Conservation (phyloP, 192 early-diverging fungal species). For the Coemansia sp. region DNA sequence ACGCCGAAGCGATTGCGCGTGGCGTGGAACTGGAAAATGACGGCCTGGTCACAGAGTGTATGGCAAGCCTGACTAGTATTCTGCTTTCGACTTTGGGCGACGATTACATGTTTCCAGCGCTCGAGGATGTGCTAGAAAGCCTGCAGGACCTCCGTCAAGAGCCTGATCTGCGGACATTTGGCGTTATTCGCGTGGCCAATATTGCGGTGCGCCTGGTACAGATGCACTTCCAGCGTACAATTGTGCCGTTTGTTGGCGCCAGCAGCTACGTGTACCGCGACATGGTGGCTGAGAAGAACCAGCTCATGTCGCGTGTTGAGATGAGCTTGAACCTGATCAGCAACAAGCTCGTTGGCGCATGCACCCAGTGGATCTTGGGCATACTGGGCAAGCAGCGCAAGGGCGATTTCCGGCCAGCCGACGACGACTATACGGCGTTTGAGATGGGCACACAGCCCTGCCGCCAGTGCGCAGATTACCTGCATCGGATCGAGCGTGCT, state of each 20-base stretch:
- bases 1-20: constrained; percentile 76
- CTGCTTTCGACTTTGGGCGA: constrained; percentile 80
- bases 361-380: constrained; percentile 69
- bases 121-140: constrained; percentile 68
- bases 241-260: constrained; percentile 51
- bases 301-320: constrained; percentile 83
- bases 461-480: constrained; percentile 74
- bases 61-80: constrained; percentile 69
- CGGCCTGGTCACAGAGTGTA: constrained; percentile 67
- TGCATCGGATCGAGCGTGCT: constrained; percentile 65
- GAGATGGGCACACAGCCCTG: constrained; percentile 82
- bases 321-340: constrained; percentile 76
- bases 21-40: constrained; percentile 75
- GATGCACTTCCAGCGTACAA: constrained; percentile 43
- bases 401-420: constrained; percentile 89
- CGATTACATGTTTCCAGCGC: constrained; percentile 79
- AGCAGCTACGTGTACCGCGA: constrained; percentile 74
- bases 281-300: constrained; percentile 84
- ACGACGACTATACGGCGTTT: constrained; percentile 76
- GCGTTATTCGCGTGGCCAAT: constrained; percentile 37
- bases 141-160: constrained; percentile 49
- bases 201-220: constrained; percentile 40
- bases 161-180: constrained; percentile 37
- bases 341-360: constrained; percentile 59
- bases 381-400: constrained; percentile 81